Evolutionary conservation across 1,284 basidiomycete genomes (phyloP).

Genomic region (Cutaneotrichosporon cyanovorans): DNA sequence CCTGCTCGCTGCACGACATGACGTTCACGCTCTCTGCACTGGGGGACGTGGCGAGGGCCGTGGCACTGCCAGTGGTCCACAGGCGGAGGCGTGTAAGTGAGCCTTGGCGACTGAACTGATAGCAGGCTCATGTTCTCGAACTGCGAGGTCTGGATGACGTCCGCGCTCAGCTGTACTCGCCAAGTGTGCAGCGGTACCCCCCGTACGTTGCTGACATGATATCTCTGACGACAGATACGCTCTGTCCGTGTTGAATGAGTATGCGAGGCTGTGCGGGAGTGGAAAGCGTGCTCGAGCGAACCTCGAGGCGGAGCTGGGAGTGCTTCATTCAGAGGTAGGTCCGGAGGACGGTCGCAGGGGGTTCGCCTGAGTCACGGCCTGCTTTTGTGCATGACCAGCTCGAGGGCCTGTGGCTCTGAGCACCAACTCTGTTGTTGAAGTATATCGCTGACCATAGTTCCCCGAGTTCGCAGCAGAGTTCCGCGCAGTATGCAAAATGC

Average conservation of each 20-base stretch:
- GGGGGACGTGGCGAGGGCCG: constrained; percentile 1
- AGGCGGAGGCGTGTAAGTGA: neutral
- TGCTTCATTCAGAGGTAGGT: neutral
- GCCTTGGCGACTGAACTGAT: neutral
- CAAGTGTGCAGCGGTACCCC: neutral
- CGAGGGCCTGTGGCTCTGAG: no score
- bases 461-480: constrained; percentile 6
- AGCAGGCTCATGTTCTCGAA: neutral
- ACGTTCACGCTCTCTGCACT: neutral
- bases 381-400: no score
- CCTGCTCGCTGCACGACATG: no score
- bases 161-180: neutral
- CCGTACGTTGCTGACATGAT: neutral
- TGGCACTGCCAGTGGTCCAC: neutral
- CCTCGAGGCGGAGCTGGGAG: constrained; percentile 1
- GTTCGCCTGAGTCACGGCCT: no score
- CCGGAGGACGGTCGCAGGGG: no score
- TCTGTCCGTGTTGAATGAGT: constrained; percentile 1
- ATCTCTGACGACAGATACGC: constrained; percentile 2
- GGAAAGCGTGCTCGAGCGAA: neutral
- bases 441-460: neutral
- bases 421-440: no score
- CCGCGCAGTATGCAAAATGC: neutral
- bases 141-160: neutral
- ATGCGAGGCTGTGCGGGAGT: neutral